phyloP scores from a whole-genome alignment of 2,329 filamentous ascomycete species.

The Diplodia sapinea region DNA sequence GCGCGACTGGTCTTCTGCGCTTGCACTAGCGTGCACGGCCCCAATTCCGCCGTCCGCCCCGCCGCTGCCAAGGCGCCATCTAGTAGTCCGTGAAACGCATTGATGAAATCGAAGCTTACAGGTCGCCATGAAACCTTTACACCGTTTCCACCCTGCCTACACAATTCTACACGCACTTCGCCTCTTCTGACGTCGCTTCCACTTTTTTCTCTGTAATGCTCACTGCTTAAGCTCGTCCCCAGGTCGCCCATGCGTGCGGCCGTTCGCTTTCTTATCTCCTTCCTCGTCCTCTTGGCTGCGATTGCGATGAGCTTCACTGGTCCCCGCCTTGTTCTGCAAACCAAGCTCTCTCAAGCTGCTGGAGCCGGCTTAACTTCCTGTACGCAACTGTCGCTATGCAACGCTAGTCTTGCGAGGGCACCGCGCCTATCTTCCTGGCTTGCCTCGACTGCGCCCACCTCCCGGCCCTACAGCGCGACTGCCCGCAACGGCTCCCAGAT shows the following conservation, averaged over 20 bases:
- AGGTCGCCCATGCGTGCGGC: slow-evolving; percentile 31
- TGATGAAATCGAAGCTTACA: background rate
- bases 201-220: slow-evolving; percentile 24
- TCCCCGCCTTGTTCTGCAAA: slow-evolving; percentile 16
- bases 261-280: slow-evolving; percentile 29
- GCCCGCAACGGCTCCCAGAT: slow-evolving; percentile 34
- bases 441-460: background rate
- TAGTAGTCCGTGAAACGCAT: background rate
- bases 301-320: slow-evolving; percentile 32
- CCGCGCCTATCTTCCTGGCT: slow-evolving; percentile 9
- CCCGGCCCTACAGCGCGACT: slow-evolving; percentile 10
- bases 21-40: background rate
- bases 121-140: background rate
- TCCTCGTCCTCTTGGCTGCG: slow-evolving; percentile 29
- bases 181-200: background rate
- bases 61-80: slow-evolving; percentile 7
- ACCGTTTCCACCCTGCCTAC: background rate
- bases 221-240: slow-evolving; percentile 3
- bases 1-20: background rate
- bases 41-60: slow-evolving; percentile 15
- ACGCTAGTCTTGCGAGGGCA: slow-evolving; percentile 1
- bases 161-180: background rate
- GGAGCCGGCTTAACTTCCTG: slow-evolving; percentile 28
- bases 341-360: slow-evolving; percentile 26
- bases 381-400: slow-evolving; percentile 22